phyloP scores from a whole-genome alignment of 225 moss, liverwort and hornwort genomes.

The Sphagnum tenellum region DNA sequence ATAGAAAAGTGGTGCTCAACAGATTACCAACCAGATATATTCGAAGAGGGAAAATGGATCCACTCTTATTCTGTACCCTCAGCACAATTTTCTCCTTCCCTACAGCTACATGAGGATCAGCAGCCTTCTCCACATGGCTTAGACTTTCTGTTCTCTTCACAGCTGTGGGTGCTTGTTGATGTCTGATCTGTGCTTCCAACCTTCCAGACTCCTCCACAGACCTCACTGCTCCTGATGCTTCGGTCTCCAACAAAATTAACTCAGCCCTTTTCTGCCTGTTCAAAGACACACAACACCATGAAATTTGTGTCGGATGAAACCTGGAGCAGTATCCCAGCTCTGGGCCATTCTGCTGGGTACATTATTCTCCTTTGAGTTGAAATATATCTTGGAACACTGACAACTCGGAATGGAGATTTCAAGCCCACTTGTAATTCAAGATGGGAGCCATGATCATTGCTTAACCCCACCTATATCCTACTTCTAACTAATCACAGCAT shows the following conservation, averaged over 20 bases:
- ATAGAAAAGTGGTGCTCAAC: neutral
- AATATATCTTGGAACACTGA: too few relatives aligned
- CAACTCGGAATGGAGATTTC: too few relatives aligned
- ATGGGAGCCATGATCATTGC: neutral
- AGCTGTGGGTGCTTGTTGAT: neutral
- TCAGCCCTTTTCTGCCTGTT: conserved; percentile 29
- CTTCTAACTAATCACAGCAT: too few relatives aligned
- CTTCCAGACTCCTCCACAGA: conserved; percentile 32
- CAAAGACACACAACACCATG: neutral
- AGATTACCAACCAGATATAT: conserved; percentile 39
- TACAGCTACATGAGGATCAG: conserved; percentile 12
- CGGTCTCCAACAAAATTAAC: conserved; percentile 17
- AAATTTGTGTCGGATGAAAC: too few relatives aligned
- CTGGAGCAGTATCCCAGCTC: too few relatives aligned
- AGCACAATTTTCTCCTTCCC: conserved; percentile 53
- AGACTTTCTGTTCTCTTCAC: neutral
- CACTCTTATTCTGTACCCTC: conserved; percentile 52
- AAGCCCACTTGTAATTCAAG: too few relatives aligned
- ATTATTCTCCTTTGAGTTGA: too few relatives aligned
- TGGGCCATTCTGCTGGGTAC: too few relatives aligned
- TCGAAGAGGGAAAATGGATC: conserved; percentile 28
- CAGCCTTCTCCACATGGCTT: neutral
- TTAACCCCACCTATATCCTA: neutral
- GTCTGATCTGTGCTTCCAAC: conserved; percentile 15
- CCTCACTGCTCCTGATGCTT: conserved; percentile 20